Evolutionary conservation across 2,329 filamentous ascomycete genomes (phyloP).

Genomic region (Hypoxylon sp.): DNA sequence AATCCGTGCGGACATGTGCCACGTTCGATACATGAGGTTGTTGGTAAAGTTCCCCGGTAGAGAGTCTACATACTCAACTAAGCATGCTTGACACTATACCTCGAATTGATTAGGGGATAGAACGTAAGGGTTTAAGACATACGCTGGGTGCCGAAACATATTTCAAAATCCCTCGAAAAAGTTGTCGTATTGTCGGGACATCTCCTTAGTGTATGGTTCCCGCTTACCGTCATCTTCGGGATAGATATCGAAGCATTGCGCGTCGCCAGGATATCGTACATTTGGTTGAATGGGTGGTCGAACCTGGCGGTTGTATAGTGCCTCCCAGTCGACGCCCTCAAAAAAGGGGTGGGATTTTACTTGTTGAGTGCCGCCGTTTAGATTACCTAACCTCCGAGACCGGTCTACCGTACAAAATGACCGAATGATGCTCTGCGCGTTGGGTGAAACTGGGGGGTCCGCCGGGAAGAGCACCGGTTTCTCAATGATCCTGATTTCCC

Average conservation of each 20-base stretch:
- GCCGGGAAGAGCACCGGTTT: slow-evolving; percentile 80
- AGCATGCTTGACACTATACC: not conserved
- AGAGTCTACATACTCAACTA: slow-evolving; percentile 4
- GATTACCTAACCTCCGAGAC: slow-evolving; percentile 81
- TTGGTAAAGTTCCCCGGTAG: slow-evolving; percentile 7
- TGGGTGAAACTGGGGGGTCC: slow-evolving; percentile 71
- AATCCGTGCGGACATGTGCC: slow-evolving; percentile 17
- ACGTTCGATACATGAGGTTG: slow-evolving; percentile 29
- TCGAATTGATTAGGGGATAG: slow-evolving; percentile 15
- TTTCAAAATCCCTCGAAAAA: slow-evolving; percentile 77
- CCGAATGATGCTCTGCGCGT: slow-evolving; percentile 79
- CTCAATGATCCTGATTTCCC: slow-evolving; percentile 74
- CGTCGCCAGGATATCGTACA: slow-evolving; percentile 77
- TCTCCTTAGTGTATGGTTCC: slow-evolving; percentile 75
- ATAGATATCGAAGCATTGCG: slow-evolving; percentile 85
- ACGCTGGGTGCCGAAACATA: slow-evolving; percentile 2
- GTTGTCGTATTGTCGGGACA: slow-evolving; percentile 75
- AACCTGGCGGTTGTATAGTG: slow-evolving; percentile 71
- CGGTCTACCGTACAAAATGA: slow-evolving; percentile 83
- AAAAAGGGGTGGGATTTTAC: slow-evolving; percentile 86
- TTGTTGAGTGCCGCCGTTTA: slow-evolving; percentile 76
- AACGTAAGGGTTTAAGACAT: slow-evolving; percentile 9
- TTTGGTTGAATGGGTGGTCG: slow-evolving; percentile 81
- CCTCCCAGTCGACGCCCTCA: slow-evolving; percentile 77
- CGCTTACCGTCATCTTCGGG: slow-evolving; percentile 77